Evolutionary conservation across 345 rosid genomes (phyloP).

Genomic region (Corymbia maculata): DNA sequence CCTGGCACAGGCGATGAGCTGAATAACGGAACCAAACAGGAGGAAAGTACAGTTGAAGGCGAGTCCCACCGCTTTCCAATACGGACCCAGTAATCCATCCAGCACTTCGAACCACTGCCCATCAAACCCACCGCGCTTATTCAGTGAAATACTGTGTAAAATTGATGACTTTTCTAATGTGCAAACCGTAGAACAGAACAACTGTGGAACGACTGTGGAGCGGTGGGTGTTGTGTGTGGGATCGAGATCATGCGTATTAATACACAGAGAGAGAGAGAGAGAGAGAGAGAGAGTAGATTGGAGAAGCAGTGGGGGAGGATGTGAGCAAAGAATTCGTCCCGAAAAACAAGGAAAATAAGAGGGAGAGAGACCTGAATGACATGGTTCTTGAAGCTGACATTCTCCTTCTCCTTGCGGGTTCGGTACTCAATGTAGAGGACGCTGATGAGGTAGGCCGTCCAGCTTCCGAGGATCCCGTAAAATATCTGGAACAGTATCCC

Average conservation of each 20-base stretch:
- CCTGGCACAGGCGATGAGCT: slow-evolving; percentile 99
- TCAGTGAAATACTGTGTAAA: neutral
- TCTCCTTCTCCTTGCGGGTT: slow-evolving; percentile 89
- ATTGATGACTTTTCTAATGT: neutral
- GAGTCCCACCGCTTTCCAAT: slow-evolving; percentile 93
- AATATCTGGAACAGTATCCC: slow-evolving; percentile 82
- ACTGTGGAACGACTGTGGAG: neutral
- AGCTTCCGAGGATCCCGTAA: slow-evolving; percentile 88
- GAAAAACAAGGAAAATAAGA: neutral
- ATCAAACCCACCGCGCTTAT: neutral
- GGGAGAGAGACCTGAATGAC: slow-evolving; percentile 42
- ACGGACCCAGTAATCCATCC: slow-evolving; percentile 87
- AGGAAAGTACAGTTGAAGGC: slow-evolving; percentile 99
- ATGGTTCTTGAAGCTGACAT: slow-evolving; percentile 36
- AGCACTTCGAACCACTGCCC: slow-evolving; percentile 98
- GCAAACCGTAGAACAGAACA: neutral
- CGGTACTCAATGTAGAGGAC: slow-evolving; percentile 92
- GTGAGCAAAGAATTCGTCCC: neutral
- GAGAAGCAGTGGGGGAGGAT: neutral
- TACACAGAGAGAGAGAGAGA: neutral
- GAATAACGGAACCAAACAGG: slow-evolving; percentile 95
- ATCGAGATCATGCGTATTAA: neutral
- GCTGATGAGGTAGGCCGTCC: slow-evolving; percentile 98
- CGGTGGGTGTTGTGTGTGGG: neutral
- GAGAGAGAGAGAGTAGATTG: neutral